These are phyloP conservation scores for Leccinum imitatum DNA, from an alignment of 768 basidiomycete species.

Conservation along the genomic window DNA sequence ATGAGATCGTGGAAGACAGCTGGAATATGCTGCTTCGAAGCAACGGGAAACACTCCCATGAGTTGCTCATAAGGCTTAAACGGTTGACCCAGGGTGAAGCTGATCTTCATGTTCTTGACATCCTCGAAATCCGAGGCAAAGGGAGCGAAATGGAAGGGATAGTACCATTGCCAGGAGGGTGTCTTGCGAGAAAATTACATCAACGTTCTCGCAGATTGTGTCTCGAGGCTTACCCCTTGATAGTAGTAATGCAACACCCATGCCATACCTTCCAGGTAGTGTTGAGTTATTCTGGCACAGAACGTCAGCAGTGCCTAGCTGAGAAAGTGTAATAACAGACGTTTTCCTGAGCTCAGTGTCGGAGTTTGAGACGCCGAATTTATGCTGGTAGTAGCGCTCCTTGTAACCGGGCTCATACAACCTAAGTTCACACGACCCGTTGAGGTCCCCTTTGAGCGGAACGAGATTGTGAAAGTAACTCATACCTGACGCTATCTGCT, in stretches of 20 bases:
- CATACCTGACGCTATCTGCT: slow-evolving; percentile 86
- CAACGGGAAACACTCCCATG: slow-evolving; percentile 95
- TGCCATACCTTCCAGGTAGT: slow-evolving; percentile 90
- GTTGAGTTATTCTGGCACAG: slow-evolving; percentile 61
- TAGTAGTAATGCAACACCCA: slow-evolving; percentile 99
- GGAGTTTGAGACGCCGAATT: slow-evolving; percentile 76
- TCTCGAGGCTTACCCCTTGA: slow-evolving; percentile 72
- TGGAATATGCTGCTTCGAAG: slow-evolving; percentile 87
- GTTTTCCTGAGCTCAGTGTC: slow-evolving; percentile 70
- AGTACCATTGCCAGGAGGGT: slow-evolving; percentile 98
- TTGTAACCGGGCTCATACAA: slow-evolving; percentile 96
- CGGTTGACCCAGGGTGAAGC: slow-evolving; percentile 78
- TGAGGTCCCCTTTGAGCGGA: slow-evolving; percentile 1
- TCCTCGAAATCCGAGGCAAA: slow-evolving; percentile 94
- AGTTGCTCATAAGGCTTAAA: slow-evolving; percentile 98
- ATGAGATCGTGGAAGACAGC: slow-evolving; percentile 83
- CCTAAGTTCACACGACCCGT: slow-evolving; percentile 41
- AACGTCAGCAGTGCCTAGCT: slow-evolving; percentile 6
- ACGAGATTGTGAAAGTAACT: slow-evolving; percentile 5
- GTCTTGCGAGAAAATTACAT: slow-evolving; percentile 46
- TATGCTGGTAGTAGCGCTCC: slow-evolving; percentile 91
- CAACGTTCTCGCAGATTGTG: slow-evolving; percentile 7
- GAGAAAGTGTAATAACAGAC: slow-evolving; percentile 44
- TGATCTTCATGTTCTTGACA: slow-evolving; percentile 73
- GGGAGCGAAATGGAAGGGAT: slow-evolving; percentile 97